These are phyloP conservation scores for Paramecium sonneborni DNA, from an alignment of 73 alveolate genomes.

Conservation along the genomic window DNA sequence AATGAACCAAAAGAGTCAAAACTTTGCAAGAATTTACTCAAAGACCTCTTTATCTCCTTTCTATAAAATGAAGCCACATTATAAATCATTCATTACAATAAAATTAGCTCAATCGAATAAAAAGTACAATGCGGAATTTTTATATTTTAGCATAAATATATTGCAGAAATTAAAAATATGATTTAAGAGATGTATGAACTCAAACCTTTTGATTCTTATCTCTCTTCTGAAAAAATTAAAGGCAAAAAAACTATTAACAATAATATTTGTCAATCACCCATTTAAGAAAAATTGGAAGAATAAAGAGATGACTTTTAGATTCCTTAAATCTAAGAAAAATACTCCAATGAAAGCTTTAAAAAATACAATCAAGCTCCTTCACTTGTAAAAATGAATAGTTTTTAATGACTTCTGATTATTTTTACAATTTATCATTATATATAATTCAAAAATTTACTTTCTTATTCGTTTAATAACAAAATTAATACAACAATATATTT, in stretches of 20 bases:
- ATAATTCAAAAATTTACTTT: no score
- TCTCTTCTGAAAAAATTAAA: slow-evolving; percentile 11
- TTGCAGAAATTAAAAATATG: slow-evolving; percentile 51
- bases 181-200: slow-evolving; percentile 17
- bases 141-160: slow-evolving; percentile 41
- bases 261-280: background rate
- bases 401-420: background rate
- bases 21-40: slow-evolving; percentile 1
- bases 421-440: background rate
- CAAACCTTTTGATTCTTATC: slow-evolving; percentile 31
- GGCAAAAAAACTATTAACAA: background rate
- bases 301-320: slow-evolving; percentile 3
- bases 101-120: slow-evolving; percentile 51
- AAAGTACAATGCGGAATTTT: slow-evolving; percentile 10
- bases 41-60: slow-evolving; percentile 29
- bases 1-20: slow-evolving; percentile 47
- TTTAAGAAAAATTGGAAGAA: background rate
- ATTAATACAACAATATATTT: no score
- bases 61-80: slow-evolving; percentile 50
- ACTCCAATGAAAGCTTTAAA: background rate
- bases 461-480: no score
- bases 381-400: slow-evolving; percentile 18
- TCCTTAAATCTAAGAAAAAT: background rate
- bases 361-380: background rate
- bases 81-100: slow-evolving; percentile 37